Base-by-base conservation (phyloP, 805 yeast genomes). In the Scheffersomyces amazonensis region DNA sequence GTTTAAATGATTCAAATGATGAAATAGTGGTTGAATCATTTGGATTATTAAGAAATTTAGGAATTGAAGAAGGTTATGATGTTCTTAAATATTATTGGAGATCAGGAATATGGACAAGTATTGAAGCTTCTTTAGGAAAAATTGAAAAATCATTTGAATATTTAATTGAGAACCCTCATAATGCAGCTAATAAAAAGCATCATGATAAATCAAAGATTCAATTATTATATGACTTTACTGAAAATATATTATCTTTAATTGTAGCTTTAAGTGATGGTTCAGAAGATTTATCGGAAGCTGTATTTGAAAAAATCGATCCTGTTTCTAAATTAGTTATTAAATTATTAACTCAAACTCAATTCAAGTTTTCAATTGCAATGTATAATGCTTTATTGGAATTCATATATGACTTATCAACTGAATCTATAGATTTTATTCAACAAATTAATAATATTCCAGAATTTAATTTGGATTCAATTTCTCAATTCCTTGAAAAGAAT, bases 21-120 rank as follows among this genome's bases (percentile, higher is more conserved):
- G 96, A 88, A 48, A 78, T 87, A 32, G 83, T 86, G 15, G 84
- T 85, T 16, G 95, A 85, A 50, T 72, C 91, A 1, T 82, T 79
- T 49, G 97, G 96, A 1, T 66, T 91, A 17, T 64, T 93, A 45
- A 75, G 96, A 56, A 88, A 85, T 54, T 54, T 91, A 39, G 82
- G 84, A 2, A 70, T 87, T 37, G 96, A 87, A 53, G 96, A 89
- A 61, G 97, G 96, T 16, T 82, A 87, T 49, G 95, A 87, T 46
- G 75, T 87, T 25, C 79, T 88, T 19, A 75, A 78, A 16, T 78
- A 76, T 56, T 58, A 86, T 37, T 84, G 95, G 86, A 76, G 97
- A 54, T 78, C 80, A 13, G 80, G 84, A 44, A 78, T 91, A 30
- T 82, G 96, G 85, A 68, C 75, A 0, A 62, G 75, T 19, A 70